Evolutionary conservation across 306 rosid species (phyloP).

Genomic region (Begonia loranthoides): DNA sequence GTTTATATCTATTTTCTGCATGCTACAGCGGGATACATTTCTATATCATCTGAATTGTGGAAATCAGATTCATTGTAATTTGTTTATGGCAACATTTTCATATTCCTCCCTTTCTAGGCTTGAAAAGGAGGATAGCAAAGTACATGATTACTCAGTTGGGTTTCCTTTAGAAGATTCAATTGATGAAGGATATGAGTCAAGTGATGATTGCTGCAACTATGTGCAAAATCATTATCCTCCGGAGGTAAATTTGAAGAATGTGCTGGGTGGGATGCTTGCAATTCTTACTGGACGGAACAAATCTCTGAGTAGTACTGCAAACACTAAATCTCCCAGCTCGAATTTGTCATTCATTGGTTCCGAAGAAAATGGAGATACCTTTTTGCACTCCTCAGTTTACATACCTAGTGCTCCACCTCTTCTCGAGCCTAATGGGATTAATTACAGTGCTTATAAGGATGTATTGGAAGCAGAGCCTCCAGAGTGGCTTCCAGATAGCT

Average conservation of each 20-base stretch:
- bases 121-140: conserved; percentile 23
- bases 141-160: conserved; percentile 29
- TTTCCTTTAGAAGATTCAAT: conserved; percentile 30
- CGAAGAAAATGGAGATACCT: conserved; percentile 56
- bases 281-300: conserved; percentile 54
- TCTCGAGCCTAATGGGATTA: conserved; percentile 38
- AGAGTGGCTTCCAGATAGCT: conserved; percentile 94
- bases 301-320: conserved; percentile 12
- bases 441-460: conserved; percentile 66
- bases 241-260: conserved; percentile 84
- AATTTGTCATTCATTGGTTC: conserved; percentile 59
- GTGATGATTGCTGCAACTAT: conserved; percentile 23
- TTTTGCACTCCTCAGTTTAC: conserved; percentile 57
- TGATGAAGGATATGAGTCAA: conserved; percentile 56
- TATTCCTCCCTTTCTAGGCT: conserved; percentile 61
- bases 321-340: conserved; percentile 28
- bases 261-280: conserved; percentile 54
- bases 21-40: no score
- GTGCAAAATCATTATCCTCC: conserved; percentile 26
- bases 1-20: no score
- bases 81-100: conserved; percentile 1
- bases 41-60: no score
- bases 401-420: conserved; percentile 95
- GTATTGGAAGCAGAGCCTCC: conserved; percentile 93
- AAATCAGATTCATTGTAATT: no score